Percentiles rank a stretch among this genome's conserved stretches.
Evolutionary conservation across 805 yeast species (phyloP).

Genomic region (Brettanomyces anomalus): DNA sequence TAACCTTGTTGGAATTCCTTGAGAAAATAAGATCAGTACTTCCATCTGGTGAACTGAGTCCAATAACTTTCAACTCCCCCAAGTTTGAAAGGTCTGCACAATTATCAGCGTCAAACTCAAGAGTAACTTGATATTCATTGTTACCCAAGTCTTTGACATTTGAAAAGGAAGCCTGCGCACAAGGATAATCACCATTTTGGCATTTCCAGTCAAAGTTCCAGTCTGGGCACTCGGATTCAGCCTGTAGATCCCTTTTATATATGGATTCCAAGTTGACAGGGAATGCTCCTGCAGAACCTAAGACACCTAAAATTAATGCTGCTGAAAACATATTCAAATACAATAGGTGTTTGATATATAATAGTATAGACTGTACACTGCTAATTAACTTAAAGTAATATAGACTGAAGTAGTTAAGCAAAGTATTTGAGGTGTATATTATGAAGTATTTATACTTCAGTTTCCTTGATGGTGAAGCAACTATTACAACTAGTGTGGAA

Average conservation of each 20-base stretch:
- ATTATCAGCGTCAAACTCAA: constrained; percentile 4
- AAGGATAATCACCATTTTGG: constrained; percentile 6
- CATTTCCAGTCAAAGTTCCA: constrained; percentile 2
- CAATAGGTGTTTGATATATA: too few species aligned
- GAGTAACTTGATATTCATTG: constrained; percentile 3
- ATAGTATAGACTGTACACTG: too few species aligned
- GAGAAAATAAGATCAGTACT: constrained; percentile 13
- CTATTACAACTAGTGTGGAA: too few species aligned
- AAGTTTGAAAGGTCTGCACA: constrained; percentile 5
- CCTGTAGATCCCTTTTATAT: neutral
- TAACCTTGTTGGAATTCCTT: constrained; percentile 9
- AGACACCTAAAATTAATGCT: too few species aligned
- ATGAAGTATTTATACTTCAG: too few species aligned
- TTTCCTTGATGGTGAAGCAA: too few species aligned
- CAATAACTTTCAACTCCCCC: constrained; percentile 14
- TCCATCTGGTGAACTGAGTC: constrained; percentile 15
- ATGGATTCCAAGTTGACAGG: too few species aligned
- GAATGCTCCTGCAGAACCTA: too few species aligned
- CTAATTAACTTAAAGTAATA: too few species aligned
- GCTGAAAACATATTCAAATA: too few species aligned
- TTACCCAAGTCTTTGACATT: constrained; percentile 1
- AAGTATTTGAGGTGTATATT: too few species aligned
- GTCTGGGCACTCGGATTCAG: constrained; percentile 1
- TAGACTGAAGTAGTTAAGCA: too few species aligned
- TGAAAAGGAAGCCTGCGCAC: constrained; percentile 4